A percentile compares a stretch with the other conserved stretches of the same genome.
Evolutionary conservation across 805 yeast genomes (phyloP).

Genomic region (Maudiozyma saulgeensis): DNA sequence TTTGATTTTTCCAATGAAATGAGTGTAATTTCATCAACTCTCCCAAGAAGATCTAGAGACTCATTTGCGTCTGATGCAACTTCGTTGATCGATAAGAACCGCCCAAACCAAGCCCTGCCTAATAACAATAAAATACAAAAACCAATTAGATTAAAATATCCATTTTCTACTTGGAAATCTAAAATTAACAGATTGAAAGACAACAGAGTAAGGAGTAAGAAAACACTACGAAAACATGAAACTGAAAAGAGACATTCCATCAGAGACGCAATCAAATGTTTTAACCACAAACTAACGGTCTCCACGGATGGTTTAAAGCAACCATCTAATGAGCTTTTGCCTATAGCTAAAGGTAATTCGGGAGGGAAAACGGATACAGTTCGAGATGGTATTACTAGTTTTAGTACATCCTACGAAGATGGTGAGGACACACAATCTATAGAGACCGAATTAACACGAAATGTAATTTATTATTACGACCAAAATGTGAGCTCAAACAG

Average conservation of each 20-base stretch:
- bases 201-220: slow-evolving; percentile 1
- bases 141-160: slow-evolving; percentile 1
- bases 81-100: not conserved
- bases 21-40: not conserved
- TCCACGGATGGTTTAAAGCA: not conserved
- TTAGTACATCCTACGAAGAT: not conserved
- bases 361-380: not conserved
- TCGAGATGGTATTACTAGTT: not conserved
- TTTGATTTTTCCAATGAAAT: slow-evolving; percentile 18
- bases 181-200: slow-evolving; percentile 7
- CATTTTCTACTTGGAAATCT: slow-evolving; percentile 9
- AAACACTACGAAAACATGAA: not conserved
- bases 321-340: not conserved
- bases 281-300: not conserved
- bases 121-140: not conserved
- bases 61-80: not conserved
- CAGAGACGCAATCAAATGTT: not conserved
- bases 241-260: not conserved
- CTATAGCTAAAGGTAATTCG: not conserved
- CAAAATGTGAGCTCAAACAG: not conserved
- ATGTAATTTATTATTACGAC: slow-evolving; percentile 19
- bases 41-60: not conserved
- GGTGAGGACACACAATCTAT: slow-evolving; percentile 8
- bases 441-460: slow-evolving; percentile 26
- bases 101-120: not conserved